These are phyloP conservation scores for Telopea speciosissima DNA, from an alignment of 177 flowering plant species.

Conservation along the genomic window DNA sequence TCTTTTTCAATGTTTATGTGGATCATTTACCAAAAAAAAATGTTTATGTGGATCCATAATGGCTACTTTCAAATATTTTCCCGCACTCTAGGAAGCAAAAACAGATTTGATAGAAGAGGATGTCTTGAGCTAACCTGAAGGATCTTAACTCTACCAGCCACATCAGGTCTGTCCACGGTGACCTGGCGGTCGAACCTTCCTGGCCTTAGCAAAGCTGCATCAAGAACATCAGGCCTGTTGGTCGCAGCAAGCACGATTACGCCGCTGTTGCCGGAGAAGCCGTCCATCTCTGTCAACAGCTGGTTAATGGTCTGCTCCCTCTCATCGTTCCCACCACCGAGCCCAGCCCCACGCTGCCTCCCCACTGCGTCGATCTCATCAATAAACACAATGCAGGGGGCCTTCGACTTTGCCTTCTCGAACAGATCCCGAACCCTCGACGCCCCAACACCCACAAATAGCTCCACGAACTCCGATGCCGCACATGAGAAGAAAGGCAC, in stretches of 20 bases:
- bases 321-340: conserved; percentile 35
- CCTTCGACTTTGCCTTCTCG: conserved; percentile 93
- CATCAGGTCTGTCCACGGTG: conserved; percentile 94
- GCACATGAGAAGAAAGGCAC: conserved; percentile 93
- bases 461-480: conserved; percentile 92
- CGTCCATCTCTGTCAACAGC: conserved; percentile 97
- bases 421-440: conserved; percentile 63
- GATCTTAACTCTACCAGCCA: conserved; percentile 91
- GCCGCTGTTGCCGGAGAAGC: conserved; percentile 87
- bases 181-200: conserved; percentile 97
- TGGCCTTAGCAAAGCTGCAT: conserved; percentile 86
- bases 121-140: conserved; percentile 57
- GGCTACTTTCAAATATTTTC: no score
- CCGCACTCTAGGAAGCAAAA: background rate
- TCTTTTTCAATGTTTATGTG: no score
- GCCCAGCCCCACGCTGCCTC: conserved; percentile 97
- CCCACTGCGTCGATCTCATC: conserved; percentile 99
- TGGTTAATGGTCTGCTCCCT: conserved; percentile 96
- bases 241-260: conserved; percentile 94
- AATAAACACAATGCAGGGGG: conserved; percentile 93
- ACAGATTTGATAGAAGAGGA: background rate
- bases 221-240: conserved; percentile 92
- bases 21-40: no score
- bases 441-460: conserved; percentile 74
- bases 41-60: no score